Evolutionary conservation across 2,329 filamentous ascomycete genomes (phyloP), one percentile per base, ranked within the genome.

Genomic region (Aspergillus hortae): DNA sequence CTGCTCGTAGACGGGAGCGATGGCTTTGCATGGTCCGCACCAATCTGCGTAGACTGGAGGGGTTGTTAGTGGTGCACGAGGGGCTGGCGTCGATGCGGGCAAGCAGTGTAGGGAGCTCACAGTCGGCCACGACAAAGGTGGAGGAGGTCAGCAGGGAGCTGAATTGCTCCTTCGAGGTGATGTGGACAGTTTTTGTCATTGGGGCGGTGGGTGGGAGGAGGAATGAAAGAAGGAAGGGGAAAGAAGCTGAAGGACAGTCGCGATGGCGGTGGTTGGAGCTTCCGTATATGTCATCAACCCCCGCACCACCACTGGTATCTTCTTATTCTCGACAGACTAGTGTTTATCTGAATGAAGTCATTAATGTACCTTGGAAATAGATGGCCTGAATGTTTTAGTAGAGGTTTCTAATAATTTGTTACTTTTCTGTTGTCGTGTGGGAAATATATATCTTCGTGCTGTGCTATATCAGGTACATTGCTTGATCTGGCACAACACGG

Each of bases 101-200:
- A 49, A 35, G 52, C 38, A 44, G 23, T 27, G 46, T 27, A 35
- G 49, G 48, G 51, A 55, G 79, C 89, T 81, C 78, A 95, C 91
- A 96, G 75, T 96, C 89, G 65, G 87, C 86, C 49, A 97, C 86
- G 40, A 97, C 89, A 54, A 96, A 83, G 59, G 82, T 84, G 32
- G 89, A 91, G 50, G 81, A 84, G 56, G 81, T 81, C 56, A 96
- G 79, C 55, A 94, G 73, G 30, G 76, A 73, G 62, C 79, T 80
- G 64, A 95, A 87, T 66, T 92, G 85, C 63, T 77, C 76, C 12
- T 80, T 72, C 1, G 88, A 92, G 54, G 76, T 76, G 61, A 92
- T 86, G 11, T 75, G 63, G 48, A 77, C 64, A 49, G 71, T 68
- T 56, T 67, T 62, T 35, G 74, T 67, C 73, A 77, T 76, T 49